These are phyloP conservation scores for Colletotrichum melonis DNA, from an alignment of 2,329 filamentous ascomycete genomes.

Conservation along the genomic window DNA sequence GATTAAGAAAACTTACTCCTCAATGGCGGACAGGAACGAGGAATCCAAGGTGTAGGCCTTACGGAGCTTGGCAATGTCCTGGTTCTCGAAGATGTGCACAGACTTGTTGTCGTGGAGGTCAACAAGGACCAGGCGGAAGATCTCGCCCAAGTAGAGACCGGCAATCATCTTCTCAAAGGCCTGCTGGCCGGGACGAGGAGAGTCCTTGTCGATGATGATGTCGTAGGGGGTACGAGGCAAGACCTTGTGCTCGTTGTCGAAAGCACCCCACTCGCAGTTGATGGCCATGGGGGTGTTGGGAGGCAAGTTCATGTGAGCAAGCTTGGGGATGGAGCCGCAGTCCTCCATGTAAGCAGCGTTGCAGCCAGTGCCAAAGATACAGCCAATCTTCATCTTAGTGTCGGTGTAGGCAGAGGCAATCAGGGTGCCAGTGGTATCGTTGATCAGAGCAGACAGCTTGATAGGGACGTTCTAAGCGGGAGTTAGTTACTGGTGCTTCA, in stretches of 20 bases:
- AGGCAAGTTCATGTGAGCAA: constrained; percentile 90
- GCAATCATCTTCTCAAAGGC: constrained; percentile 99
- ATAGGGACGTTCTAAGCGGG: constrained; percentile 80
- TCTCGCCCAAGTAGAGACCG: constrained; percentile 92
- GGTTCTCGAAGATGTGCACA: constrained; percentile 81
- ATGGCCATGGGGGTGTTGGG: constrained; percentile 89
- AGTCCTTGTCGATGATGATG: constrained; percentile 87
- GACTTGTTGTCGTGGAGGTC: constrained; percentile 85
- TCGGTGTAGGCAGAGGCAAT: constrained; percentile 99
- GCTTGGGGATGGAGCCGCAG: constrained; percentile 90
- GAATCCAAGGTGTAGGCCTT: constrained; percentile 92
- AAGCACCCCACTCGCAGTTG: constrained; percentile 98
- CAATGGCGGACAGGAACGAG: constrained; percentile 92
- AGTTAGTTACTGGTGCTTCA: neutral
- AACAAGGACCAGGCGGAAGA: constrained; percentile 88
- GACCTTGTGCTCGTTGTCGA: constrained; percentile 92
- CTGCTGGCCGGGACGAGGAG: constrained; percentile 92
- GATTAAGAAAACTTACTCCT: constrained; percentile 73
- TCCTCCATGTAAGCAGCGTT: constrained; percentile 99
- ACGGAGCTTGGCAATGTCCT: constrained; percentile 83
- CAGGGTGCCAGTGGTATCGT: constrained; percentile 96
- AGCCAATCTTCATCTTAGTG: constrained; percentile 90
- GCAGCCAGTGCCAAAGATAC: constrained; percentile 98
- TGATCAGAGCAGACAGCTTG: constrained; percentile 92
- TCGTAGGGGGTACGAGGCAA: constrained; percentile 90